Conservation (phyloP, 495 filamentous ascomycete genomes). For the Talaromyces proteolyticus region DNA sequence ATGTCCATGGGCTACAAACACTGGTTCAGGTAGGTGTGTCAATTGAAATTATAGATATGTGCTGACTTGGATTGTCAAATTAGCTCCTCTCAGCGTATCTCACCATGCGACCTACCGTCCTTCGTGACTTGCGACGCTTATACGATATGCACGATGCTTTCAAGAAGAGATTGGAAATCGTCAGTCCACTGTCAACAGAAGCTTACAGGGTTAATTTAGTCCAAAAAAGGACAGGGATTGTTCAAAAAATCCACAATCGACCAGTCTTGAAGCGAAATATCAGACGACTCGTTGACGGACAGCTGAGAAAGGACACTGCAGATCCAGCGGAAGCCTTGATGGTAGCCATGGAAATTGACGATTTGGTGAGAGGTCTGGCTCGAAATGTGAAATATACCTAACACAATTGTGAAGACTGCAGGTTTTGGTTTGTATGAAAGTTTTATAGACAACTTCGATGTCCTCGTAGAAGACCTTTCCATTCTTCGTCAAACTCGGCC, state of each 20-base stretch:
- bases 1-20: slow-evolving; percentile 79
- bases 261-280: slow-evolving; percentile 24
- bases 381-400: not conserved
- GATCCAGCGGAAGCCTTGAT: slow-evolving; percentile 66
- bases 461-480: slow-evolving; percentile 72
- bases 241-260: slow-evolving; percentile 22
- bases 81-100: slow-evolving; percentile 33
- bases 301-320: slow-evolving; percentile 43
- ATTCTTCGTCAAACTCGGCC: slow-evolving; percentile 61
- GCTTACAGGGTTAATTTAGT: not conserved
- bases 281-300: slow-evolving; percentile 20
- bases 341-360: slow-evolving; percentile 73
- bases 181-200: slow-evolving; percentile 5
- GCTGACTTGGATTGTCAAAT: slow-evolving; percentile 20
- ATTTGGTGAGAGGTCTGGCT: slow-evolving; percentile 48
- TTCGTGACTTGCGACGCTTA: slow-evolving; percentile 36
- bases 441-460: slow-evolving; percentile 80
- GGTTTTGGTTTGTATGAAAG: slow-evolving; percentile 83
- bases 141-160: slow-evolving; percentile 39
- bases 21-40: slow-evolving; percentile 71
- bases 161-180: slow-evolving; percentile 1
- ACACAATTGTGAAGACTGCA: slow-evolving; percentile 49
- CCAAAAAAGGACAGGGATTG: not conserved
- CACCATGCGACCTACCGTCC: slow-evolving; percentile 30
- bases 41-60: slow-evolving; percentile 4